A percentile compares a stretch with the other conserved stretches of the same genome.
phyloP scores from a whole-genome alignment of 768 basidiomycete species.

The Mycena sanguinolenta region DNA sequence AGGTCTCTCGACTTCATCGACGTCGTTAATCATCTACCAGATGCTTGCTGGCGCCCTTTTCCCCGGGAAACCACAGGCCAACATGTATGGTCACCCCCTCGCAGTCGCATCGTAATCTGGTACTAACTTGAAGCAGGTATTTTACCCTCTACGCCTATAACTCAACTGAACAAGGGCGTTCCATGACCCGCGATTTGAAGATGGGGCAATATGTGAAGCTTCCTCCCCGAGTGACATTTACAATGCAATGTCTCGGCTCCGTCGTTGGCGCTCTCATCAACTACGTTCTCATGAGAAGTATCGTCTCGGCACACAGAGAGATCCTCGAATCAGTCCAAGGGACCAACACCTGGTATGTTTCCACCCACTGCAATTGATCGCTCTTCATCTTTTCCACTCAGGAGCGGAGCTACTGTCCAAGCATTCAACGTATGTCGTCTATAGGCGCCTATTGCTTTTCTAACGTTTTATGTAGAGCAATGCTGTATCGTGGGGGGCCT shows the following conservation, averaged over 20 bases:
- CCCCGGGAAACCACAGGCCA: conserved; percentile 65
- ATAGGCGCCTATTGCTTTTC: conserved; percentile 17
- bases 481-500: conserved; percentile 71
- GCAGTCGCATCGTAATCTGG: no score
- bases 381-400: conserved; percentile 8
- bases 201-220: conserved; percentile 70
- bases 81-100: conserved; percentile 57
- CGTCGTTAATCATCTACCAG: conserved; percentile 40
- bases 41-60: conserved; percentile 64
- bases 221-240: conserved; percentile 74
- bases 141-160: conserved; percentile 23
- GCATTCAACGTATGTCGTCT: conserved; percentile 59
- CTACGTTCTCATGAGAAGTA: conserved; percentile 70
- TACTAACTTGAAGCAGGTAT: not conserved
- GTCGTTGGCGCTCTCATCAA: conserved; percentile 62
- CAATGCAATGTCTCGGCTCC: conserved; percentile 68
- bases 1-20: not conserved
- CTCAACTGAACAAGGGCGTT: conserved; percentile 35
- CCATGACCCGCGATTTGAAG: conserved; percentile 63
- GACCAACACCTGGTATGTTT: conserved; percentile 61
- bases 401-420: conserved; percentile 55
- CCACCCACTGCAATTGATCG: conserved; percentile 31
- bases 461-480: conserved; percentile 57
- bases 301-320: conserved; percentile 61
- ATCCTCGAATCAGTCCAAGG: conserved; percentile 66